phyloP scores from a whole-genome alignment of 306 rosid genomes.

The Lotus japonicus region DNA sequence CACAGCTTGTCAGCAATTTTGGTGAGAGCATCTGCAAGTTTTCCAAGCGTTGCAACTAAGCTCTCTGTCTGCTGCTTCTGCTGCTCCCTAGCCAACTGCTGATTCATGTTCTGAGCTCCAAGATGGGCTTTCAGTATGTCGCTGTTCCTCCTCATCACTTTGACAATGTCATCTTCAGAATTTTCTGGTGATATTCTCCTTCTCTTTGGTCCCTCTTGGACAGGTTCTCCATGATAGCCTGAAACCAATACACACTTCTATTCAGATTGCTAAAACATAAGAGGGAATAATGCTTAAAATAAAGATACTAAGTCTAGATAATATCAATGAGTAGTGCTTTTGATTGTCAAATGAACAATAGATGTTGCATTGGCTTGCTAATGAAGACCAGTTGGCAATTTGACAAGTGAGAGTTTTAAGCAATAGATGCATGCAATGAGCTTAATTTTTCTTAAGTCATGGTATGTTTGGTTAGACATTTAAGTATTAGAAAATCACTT shows the following conservation, averaged over 20 bases:
- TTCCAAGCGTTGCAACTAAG: conserved; percentile 40
- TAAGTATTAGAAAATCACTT: too few relatives aligned
- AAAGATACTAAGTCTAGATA: too few relatives aligned
- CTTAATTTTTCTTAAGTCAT: too few relatives aligned
- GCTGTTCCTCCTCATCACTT: conserved; percentile 31
- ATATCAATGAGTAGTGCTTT: too few relatives aligned
- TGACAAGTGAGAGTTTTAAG: too few relatives aligned
- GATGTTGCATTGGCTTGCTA: too few relatives aligned
- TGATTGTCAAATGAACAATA: too few relatives aligned
- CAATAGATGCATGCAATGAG: too few relatives aligned
- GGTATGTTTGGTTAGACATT: too few relatives aligned
- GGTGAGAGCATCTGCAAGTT: conserved; percentile 45
- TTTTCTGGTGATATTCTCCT: conserved; percentile 26
- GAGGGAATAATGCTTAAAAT: neutral
- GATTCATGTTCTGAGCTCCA: conserved; percentile 34
- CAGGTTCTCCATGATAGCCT: conserved; percentile 22
- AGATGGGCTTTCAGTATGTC: conserved; percentile 36
- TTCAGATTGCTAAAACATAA: neutral
- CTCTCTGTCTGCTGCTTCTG: conserved; percentile 37
- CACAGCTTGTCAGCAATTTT: conserved; percentile 53
- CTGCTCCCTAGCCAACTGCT: conserved; percentile 45
- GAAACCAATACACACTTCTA: conserved; percentile 18
- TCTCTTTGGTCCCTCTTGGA: conserved; percentile 38
- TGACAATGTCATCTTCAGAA: conserved; percentile 23
- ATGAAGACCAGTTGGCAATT: too few relatives aligned